Evolutionary conservation across 2,329 filamentous ascomycete genomes (phyloP), one percentile per base, ranked within the genome.

Genomic region (Ilyonectria sp.): DNA sequence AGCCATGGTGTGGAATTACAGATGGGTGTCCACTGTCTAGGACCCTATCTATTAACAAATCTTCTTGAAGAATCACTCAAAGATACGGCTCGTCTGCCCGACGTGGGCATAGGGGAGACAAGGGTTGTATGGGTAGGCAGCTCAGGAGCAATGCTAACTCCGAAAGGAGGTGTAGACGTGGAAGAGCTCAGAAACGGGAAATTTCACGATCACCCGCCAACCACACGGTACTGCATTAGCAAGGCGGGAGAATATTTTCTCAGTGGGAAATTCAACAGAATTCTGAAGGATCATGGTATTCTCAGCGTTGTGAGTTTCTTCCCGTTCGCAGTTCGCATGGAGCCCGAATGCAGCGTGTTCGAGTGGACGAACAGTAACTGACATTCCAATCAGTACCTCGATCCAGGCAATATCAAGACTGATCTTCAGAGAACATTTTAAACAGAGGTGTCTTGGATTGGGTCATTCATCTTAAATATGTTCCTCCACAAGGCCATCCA

Each of bases 231-330:
- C 35, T 37, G 33, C 35, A 46, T 31, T 17, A 65, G 63, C 52
- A 65, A 65, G 31, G 57, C 57, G 15, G 57, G 63, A 6, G 19
- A 57, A n/a, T 65, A 33, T 21, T 65, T 65, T 52, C 35, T 61
- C n/a, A 29, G 47, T 29, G 63, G 56, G n/a, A 65, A 57, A 17
- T 65, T 31, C 40, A 60, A 47, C 33, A 65, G 40, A 31, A 21
- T 47, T 4, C 26, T 65, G 8, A 46, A 35, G 35, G 57, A 29
- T 15, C 37, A 23, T 29, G 50, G 63, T 8, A 15, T 65, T 8
- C 43, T 61, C 19, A 57, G 52, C n/a, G 63, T 57, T 19, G 63
- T 65, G 44, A 43, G 63, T 53, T 13, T 19, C 33, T 33, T 6
- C 31, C 43, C 37, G 33, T 13, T 13, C 29, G 10, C n/a, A 13